These are phyloP conservation scores for Ogataea kodamae DNA, from an alignment of 805 yeast species.

Conservation along the genomic window DNA sequence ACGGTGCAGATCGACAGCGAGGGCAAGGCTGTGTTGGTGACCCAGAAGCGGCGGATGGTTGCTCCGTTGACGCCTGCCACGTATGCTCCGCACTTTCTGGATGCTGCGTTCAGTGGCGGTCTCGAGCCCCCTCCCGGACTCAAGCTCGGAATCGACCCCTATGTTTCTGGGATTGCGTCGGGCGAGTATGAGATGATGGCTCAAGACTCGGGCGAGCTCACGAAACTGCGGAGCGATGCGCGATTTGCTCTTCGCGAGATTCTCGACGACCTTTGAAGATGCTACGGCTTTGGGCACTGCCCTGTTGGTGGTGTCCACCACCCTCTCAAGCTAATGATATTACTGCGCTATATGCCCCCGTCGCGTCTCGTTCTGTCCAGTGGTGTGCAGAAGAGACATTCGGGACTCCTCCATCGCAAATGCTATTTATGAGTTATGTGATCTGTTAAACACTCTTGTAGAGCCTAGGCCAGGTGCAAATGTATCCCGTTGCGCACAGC, in stretches of 20 bases:
- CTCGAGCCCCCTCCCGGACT: constrained; percentile 26
- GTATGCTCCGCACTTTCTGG: constrained; percentile 15
- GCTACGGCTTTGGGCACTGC: not conserved
- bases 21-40: constrained; percentile 31
- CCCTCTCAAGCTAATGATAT: too few species aligned
- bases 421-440: constrained; percentile 1
- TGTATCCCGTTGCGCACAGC: constrained; percentile 35
- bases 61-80: constrained; percentile 15
- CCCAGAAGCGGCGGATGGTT: constrained; percentile 18
- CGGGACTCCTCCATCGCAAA: constrained; percentile 40
- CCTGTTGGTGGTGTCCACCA: too few species aligned
- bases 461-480: constrained; percentile 25
- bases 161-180: constrained; percentile 27
- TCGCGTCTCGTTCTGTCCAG: constrained; percentile 41
- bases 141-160: constrained; percentile 29
- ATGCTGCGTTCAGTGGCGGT: constrained; percentile 6
- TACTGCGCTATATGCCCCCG: constrained; percentile 57
- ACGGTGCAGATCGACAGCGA: constrained; percentile 24
- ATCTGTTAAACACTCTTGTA: too few species aligned
- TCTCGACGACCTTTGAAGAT: constrained; percentile 19
- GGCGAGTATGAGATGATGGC: constrained; percentile 24
- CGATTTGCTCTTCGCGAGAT: constrained; percentile 28
- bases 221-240: constrained; percentile 22
- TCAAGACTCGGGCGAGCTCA: constrained; percentile 11
- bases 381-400: constrained; percentile 44